Conservation (phyloP, 495 filamentous ascomycete genomes). For the Penicillium longicatenatum region DNA sequence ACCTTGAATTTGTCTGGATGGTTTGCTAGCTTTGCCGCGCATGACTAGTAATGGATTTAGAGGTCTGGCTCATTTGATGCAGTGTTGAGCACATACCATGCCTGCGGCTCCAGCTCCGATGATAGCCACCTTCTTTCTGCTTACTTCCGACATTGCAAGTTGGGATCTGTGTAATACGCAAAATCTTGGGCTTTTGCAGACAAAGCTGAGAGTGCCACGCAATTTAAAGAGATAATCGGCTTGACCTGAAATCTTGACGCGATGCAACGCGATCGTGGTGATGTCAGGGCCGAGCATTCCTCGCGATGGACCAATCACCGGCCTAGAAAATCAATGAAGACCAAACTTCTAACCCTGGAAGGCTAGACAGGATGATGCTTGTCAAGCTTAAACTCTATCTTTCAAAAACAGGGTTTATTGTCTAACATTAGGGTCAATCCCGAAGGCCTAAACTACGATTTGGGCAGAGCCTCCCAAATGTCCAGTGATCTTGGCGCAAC, state of each 20-base stretch:
- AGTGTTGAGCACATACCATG: conserved; percentile 41
- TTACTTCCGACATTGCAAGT: conserved; percentile 9
- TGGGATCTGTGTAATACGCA: not conserved
- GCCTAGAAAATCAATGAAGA: not conserved
- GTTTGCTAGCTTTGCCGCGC: conserved; percentile 70
- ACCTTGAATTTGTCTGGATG: conserved; percentile 75
- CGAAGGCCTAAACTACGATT: too few relatives aligned
- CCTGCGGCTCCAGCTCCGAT: conserved; percentile 68
- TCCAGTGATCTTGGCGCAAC: too few relatives aligned
- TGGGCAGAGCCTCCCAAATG: too few relatives aligned
- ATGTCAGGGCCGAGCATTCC: conserved; percentile 23
- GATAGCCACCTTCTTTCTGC: conserved; percentile 50
- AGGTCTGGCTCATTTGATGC: not conserved
- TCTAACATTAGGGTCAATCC: too few relatives aligned
- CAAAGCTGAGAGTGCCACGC: too few relatives aligned
- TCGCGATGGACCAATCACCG: conserved; percentile 26
- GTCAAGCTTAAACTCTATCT: not conserved
- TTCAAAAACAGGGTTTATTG: not conserved
- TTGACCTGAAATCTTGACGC: conserved; percentile 6
- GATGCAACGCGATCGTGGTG: conserved; percentile 16
- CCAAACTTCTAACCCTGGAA: not conserved
- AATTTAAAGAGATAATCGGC: not conserved
- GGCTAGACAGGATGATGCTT: not conserved
- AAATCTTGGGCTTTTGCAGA: too few relatives aligned
- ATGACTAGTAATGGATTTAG: conserved; percentile 55